phyloP scores from a whole-genome alignment of 2,329 filamentous ascomycete genomes.

The Seiridium cupressi region DNA sequence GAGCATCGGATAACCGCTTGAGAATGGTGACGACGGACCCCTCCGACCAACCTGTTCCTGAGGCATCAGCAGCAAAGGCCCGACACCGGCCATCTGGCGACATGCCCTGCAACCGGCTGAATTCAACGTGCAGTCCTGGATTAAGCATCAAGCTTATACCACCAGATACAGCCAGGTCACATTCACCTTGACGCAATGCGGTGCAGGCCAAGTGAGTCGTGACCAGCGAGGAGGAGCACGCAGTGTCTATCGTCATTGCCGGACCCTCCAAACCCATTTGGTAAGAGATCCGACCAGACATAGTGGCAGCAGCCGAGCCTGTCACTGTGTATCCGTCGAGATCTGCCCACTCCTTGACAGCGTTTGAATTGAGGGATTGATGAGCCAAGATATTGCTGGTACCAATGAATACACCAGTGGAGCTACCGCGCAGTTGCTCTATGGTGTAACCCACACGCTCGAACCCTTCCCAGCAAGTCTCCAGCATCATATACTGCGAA shows the following conservation, averaged over 20 bases:
- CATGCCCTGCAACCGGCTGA: constrained; percentile 14
- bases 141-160: constrained; percentile 18
- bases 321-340: constrained; percentile 24
- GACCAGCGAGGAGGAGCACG: constrained; percentile 20
- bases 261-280: constrained; percentile 22
- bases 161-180: constrained; percentile 16
- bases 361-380: constrained; percentile 11
- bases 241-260: constrained; percentile 25
- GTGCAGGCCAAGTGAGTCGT: constrained; percentile 18
- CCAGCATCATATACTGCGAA: constrained; percentile 22
- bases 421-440: constrained; percentile 20
- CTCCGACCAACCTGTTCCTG: constrained; percentile 18
- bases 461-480: constrained; percentile 23
- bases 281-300: constrained; percentile 24
- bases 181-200: constrained; percentile 18
- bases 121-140: constrained; percentile 18
- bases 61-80: constrained; percentile 15
- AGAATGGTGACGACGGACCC: constrained; percentile 16
- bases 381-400: constrained; percentile 21
- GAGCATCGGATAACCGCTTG: constrained; percentile 19
- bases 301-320: constrained; percentile 20
- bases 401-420: constrained; percentile 24
- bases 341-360: constrained; percentile 12
- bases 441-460: constrained; percentile 22
- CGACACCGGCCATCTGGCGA: constrained; percentile 18